Evolutionary conservation across 371 early-diverging fungal genomes (phyloP), one percentile per base, ranked within the genome.

Genomic region (Mucor circinelloides): DNA sequence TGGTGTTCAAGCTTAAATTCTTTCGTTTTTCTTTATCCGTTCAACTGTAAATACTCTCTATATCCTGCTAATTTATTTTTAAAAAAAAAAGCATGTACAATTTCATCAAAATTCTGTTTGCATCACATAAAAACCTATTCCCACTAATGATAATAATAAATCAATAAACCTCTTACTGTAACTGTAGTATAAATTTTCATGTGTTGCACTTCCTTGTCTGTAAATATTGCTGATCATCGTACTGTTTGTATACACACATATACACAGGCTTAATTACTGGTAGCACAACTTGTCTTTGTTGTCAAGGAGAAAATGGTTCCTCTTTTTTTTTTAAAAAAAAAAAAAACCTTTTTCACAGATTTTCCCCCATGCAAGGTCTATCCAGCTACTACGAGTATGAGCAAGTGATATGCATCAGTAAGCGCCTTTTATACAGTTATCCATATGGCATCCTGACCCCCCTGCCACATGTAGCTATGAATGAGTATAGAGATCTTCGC

Each of bases 1-100:
- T 73, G 66, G 84, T 62, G 34, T 64, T 12, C 66, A 63, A 27
- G 58, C 46, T 19, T 62, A 50, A 19, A 55, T n/a, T 5, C 10
- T 31, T 3, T 1, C 28, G 7, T 15, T 31, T 30, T 30, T 54
- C 31, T 30, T 6, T 13, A 36, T 3, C 36, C 36, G 2, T 28
- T 55, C 17, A 23, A 3, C 6, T 55, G 55, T 55, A 55, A 55
- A 55, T 55, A 55, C 54, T 28, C 46, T 7, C 36, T 36, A 36
- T 36, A 34, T 34, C 34, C 34, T 9, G 3, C 31, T 36, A 36
- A 13, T 13, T 36, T 13, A 10, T 34, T 34, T 31, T 31, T 5
- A 31, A 31, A 34, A 34, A 36, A 36, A 36, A 36, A 13, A 36
- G 13, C 8, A 36, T 36, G 36, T 36, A 36, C 36, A 36, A 36